Evolutionary conservation across 805 yeast genomes (phyloP), one percentile per base, ranked within the genome.

Genomic region (Schwanniomyces yamadae): DNA sequence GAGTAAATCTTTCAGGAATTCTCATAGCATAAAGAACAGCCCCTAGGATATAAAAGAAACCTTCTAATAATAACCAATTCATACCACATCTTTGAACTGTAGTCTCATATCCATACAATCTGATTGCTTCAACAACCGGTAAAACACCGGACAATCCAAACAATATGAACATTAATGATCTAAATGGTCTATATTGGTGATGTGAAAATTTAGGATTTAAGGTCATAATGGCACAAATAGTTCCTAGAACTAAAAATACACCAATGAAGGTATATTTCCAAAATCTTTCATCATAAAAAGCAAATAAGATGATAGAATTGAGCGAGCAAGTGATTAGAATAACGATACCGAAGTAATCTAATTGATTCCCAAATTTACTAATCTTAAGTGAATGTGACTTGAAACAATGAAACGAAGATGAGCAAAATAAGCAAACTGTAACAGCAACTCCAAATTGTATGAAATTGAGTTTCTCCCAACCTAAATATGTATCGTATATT

Each of bases 101-200:
- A 32, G 67, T 77, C 2, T 52, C 50, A 13, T 53, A 41, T 0
- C 93, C 95, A 47, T 66, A 78, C 8, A 50, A 35, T 11, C 44
- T 37, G 3, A 72, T 42, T 0, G 90, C 89, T 9, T 65, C 66
- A 0, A 76, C 34, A 1, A 89, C 71, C 0, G 96, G 96, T 4
- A 87, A 57, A 0, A 76, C 68, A 0, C 93, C 91, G 1, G 88
- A 78, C 14, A 87, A 65, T 0, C 96, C 96, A 61, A 90, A 89
- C 2, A 73, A 48, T 6, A 89, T 81, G 59, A 89, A 89, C 77
- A 89, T 77, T 1, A 72, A 44, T 0, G 96, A 91, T 35, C 97
- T 66, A 38, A 76, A 75, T 1, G 90, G 80, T 23, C 96, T 73
- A 80, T 86, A 88, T 20, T 66, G 71, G 4, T 83, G 74, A 4